Evolutionary conservation across 106 monocot genomes (phyloP).

Genomic region (Acorus gramineus): DNA sequence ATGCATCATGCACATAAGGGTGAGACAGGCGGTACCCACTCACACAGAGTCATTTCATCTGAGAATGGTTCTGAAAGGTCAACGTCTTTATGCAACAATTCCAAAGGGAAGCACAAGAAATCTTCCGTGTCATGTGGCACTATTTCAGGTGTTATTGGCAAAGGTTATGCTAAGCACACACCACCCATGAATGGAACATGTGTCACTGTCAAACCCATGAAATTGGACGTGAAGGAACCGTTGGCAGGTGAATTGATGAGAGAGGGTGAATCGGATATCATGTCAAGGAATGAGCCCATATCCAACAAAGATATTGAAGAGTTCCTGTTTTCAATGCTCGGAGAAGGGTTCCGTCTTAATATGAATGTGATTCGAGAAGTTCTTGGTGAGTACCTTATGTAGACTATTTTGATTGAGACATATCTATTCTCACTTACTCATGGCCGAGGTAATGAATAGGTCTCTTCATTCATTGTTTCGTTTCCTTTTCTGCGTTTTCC

Average conservation of each 20-base stretch:
- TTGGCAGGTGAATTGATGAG: conserved; percentile 3
- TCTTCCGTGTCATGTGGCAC: conserved; percentile 42
- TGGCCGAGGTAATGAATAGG: too few species aligned
- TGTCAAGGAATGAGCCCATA: conserved; percentile 4
- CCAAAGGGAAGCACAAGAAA: conserved; percentile 33
- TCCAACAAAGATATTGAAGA: conserved; percentile 41
- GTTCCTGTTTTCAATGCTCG: conserved; percentile 76
- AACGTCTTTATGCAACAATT: conserved; percentile 4
- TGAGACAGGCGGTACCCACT: conserved; percentile 1
- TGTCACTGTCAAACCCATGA: conserved; percentile 28
- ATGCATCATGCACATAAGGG: conserved; percentile 8
- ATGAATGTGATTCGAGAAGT: conserved; percentile 43
- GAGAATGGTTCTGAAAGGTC: background rate
- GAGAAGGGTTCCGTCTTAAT: conserved; percentile 75
- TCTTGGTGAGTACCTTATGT: conserved; percentile 32
- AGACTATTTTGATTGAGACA: background rate
- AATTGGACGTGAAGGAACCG: conserved; percentile 22
- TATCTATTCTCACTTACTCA: background rate
- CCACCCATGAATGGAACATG: conserved; percentile 18
- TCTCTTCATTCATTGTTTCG: too few species aligned
- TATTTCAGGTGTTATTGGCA: conserved; percentile 56
- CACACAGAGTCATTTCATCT: conserved; percentile 6
- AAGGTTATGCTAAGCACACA: conserved; percentile 15
- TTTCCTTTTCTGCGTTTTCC: too few species aligned
- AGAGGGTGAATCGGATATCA: conserved; percentile 1